Evolutionary conservation across 2,329 filamentous ascomycete species (phyloP).

Genomic region (Madurella mycetomatis): DNA sequence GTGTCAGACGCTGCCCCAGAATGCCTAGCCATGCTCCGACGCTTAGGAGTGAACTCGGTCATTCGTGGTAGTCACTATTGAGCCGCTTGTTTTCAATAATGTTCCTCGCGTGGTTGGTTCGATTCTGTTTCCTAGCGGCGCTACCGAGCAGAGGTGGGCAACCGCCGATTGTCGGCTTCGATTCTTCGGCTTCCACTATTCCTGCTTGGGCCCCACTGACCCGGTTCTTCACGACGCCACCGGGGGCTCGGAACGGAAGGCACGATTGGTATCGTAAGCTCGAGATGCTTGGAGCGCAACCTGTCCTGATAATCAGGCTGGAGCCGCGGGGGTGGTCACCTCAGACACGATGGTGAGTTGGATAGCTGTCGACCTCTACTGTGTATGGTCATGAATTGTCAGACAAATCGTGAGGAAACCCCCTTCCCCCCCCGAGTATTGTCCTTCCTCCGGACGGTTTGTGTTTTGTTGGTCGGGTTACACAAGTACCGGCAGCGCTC

Average conservation of each 20-base stretch:
- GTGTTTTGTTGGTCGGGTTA: not conserved
- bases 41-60: not conserved
- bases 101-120: not conserved
- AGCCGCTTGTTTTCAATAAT: conserved; percentile 1
- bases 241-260: no score
- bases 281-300: not conserved
- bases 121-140: not conserved
- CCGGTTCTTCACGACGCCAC: no score
- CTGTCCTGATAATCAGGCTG: not conserved
- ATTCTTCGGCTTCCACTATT: no score
- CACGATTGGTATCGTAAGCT: not conserved
- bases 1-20: not conserved
- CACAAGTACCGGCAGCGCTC: not conserved
- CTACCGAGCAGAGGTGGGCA: not conserved
- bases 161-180: not conserved
- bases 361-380: no score
- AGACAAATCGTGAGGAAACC: no score
- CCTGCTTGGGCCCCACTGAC: no score
- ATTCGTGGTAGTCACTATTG: no score
- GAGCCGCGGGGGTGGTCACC: no score
- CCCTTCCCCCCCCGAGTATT: no score
- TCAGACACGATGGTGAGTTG: no score
- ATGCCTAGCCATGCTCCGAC: not conserved
- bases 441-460: not conserved
- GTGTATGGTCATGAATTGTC: no score